Base-by-base conservation (phyloP, 2,329 filamentous ascomycete genomes). In the Ophiosphaerella korrae region DNA sequence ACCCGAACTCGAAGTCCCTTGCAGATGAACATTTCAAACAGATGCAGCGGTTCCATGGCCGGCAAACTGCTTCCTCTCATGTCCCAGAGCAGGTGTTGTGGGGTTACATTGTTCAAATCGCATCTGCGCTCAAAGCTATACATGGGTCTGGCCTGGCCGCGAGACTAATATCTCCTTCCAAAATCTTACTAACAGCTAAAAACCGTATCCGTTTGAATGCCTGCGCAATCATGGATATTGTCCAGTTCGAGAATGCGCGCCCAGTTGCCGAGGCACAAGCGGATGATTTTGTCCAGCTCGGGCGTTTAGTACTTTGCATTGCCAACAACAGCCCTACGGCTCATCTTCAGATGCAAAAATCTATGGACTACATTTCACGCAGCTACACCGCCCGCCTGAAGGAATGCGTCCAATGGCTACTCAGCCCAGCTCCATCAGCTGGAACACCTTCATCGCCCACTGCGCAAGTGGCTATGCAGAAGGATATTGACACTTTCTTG, bases 81-180 rank as follows among this genome's bases (percentile, higher is more conserved):
- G 75, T 70, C 74, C 73, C 71, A 80, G 93, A 97, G 72, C 84
- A 86, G 48, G 81, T 90, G 1, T 75, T 99, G 1, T 99, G 94
- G 94, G 85, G 86, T 38, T 99, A 97, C 71, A 85, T 97, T 53
- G 88, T 92, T 5, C 94, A 99, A 72, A 88, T 99, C 54, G 87
- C 91, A 34, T 94, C 89, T 58, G 94, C 90, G 1, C 78, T 99
- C 32, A 93, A 90, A 68, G 84, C 89, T 0, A 93, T 99, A 34
- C 94, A 99, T 69, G 81, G 82, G 11, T 84, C 83, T 48, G 89
- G 89, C 16, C 80, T 97, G 35, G 93, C 94, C 18, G 93, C 92
- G 33, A 84, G 92, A 42, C 88, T 93, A 45, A 85, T 99, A 39
- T 90, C 94, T 52, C 82, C 90, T 11, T 93, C 85, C 74, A 97